Conservation (phyloP, 2,329 filamentous ascomycete species). For the Sphaerulina musiva region DNA sequence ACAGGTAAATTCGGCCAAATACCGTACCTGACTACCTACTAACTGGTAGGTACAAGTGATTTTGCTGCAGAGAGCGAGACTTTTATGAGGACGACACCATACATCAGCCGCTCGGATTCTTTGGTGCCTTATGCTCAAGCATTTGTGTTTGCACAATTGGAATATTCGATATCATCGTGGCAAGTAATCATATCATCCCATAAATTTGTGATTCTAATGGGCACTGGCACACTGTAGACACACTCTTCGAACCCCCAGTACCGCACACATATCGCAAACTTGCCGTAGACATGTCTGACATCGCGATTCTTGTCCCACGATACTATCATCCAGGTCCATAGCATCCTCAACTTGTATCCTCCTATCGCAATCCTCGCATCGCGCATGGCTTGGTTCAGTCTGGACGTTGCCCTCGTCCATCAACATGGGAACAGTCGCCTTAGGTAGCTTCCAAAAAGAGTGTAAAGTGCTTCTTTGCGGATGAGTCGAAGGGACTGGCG, state of each 20-base stretch:
- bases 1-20: too few relatives aligned
- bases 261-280: slow-evolving; percentile 41
- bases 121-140: too few relatives aligned
- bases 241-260: slow-evolving; percentile 34
- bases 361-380: slow-evolving; percentile 43
- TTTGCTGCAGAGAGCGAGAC: too few relatives aligned
- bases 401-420: slow-evolving; percentile 8
- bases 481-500: slow-evolving; percentile 16
- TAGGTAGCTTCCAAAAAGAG: slow-evolving; percentile 42
- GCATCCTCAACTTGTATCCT: slow-evolving; percentile 29
- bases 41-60: too few relatives aligned
- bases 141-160: not conserved
- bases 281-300: slow-evolving; percentile 37
- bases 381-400: slow-evolving; percentile 15
- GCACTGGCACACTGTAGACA: slow-evolving; percentile 38
- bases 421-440: slow-evolving; percentile 26
- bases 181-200: not conserved
- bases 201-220: not conserved
- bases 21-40: too few relatives aligned
- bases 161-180: not conserved
- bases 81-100: too few relatives aligned
- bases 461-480: slow-evolving; percentile 44
- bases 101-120: too few relatives aligned
- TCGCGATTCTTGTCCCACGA: slow-evolving; percentile 29
- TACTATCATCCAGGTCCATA: slow-evolving; percentile 33